phyloP scores from a whole-genome alignment of 2,329 filamentous ascomycete genomes.

The Sphaceloma murrayae region DNA sequence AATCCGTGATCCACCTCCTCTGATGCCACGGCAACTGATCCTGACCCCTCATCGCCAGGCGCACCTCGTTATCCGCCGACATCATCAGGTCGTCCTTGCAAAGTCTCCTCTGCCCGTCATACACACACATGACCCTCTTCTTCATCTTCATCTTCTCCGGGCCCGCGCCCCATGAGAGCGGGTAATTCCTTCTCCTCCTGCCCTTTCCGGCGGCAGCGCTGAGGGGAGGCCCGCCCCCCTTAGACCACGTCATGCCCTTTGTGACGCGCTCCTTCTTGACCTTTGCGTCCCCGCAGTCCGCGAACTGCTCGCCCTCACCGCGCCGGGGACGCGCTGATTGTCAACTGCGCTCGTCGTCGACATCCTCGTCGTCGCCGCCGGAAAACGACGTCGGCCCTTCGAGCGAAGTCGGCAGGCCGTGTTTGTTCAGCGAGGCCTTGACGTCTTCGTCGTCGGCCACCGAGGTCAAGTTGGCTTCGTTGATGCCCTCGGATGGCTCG shows the following conservation, averaged over 20 bases:
- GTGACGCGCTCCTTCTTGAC: constrained; percentile 23
- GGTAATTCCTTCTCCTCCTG: constrained; percentile 89
- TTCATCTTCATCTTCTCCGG: constrained; percentile 95
- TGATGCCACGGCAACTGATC: constrained; percentile 47
- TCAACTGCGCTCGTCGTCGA: constrained; percentile 44
- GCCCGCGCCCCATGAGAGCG: constrained; percentile 84
- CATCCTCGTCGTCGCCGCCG: constrained; percentile 49
- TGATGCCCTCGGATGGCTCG: constrained; percentile 49
- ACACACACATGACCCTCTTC: constrained; percentile 90
- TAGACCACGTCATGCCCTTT: constrained; percentile 63
- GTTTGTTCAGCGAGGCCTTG: constrained; percentile 48
- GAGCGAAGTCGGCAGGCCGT: constrained; percentile 44
- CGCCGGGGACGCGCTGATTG: constrained; percentile 43
- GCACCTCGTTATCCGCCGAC: constrained; percentile 86
- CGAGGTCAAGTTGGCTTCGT: constrained; percentile 45
- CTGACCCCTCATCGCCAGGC: constrained; percentile 57
- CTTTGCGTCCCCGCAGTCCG: constrained; percentile 34
- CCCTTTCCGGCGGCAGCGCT: constrained; percentile 44
- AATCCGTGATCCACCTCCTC: constrained; percentile 77
- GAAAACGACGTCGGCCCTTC: constrained; percentile 38
- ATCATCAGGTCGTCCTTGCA: constrained; percentile 99
- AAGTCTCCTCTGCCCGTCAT: constrained; percentile 75
- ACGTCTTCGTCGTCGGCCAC: constrained; percentile 52
- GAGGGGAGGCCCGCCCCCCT: constrained; percentile 57
- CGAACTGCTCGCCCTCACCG: constrained; percentile 28